Conservation (phyloP, 306 rosid species). For the Pachyrhizus erosus region DNA sequence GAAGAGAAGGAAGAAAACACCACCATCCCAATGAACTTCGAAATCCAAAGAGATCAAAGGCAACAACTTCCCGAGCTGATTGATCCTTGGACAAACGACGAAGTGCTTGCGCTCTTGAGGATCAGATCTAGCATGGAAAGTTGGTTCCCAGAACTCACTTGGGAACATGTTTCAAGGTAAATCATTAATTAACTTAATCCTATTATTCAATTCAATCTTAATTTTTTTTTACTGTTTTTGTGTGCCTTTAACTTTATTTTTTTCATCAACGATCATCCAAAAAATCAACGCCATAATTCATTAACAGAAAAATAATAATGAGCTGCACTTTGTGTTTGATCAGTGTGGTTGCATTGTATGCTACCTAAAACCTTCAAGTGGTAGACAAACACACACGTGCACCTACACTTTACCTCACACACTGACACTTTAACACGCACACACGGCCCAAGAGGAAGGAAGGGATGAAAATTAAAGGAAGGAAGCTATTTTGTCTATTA, state of each 20-base stretch:
- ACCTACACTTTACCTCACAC: conserved; percentile 40
- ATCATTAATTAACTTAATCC: neutral
- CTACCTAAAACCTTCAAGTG: conserved; percentile 35
- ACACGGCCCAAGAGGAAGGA: conserved; percentile 35
- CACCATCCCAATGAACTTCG: conserved; percentile 44
- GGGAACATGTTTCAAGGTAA: conserved; percentile 92
- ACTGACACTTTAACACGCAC: conserved; percentile 40
- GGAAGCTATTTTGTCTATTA: conserved; percentile 28
- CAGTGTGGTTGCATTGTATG: conserved; percentile 14
- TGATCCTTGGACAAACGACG: conserved; percentile 78
- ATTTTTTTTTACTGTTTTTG: neutral
- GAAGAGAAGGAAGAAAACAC: conserved; percentile 38
- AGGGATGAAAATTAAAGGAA: conserved; percentile 32
- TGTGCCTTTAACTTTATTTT: neutral
- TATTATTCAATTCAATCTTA: neutral
- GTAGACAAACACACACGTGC: conserved; percentile 59
- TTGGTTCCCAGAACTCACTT: conserved; percentile 87
- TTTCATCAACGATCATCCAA: neutral
- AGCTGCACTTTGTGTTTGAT: conserved; percentile 25
- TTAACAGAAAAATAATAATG: conserved; percentile 4
- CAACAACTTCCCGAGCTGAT: conserved; percentile 25
- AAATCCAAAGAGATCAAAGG: conserved; percentile 49
- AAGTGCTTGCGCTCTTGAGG: conserved; percentile 73
- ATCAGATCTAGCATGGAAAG: conserved; percentile 89
- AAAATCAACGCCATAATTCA: neutral